These are phyloP conservation scores for Lodderomyces theae DNA, from an alignment of 1,139 yeast species.

Conservation along the genomic window DNA sequence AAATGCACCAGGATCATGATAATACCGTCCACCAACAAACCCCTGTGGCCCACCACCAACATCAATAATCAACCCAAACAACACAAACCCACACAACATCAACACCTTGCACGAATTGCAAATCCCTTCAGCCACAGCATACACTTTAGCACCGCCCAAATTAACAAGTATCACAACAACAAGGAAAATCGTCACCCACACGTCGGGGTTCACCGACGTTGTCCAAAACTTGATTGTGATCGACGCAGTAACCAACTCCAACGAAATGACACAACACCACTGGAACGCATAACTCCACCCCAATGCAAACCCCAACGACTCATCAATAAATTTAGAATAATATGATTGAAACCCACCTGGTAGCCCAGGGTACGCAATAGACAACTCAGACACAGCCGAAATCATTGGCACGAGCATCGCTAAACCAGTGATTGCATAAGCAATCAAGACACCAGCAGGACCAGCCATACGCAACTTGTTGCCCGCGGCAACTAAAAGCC, in stretches of 20 bases:
- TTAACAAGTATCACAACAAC: conserved; percentile 27
- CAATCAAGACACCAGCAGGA: conserved; percentile 35
- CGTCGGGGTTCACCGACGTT: conserved; percentile 27
- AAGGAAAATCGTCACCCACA: conserved; percentile 32
- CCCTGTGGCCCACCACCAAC: conserved; percentile 34
- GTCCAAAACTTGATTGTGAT: conserved; percentile 35
- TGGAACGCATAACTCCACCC: conserved; percentile 43
- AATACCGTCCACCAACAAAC: conserved; percentile 33
- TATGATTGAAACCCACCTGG: conserved; percentile 41
- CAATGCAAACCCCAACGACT: conserved; percentile 40
- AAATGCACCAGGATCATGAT: conserved; percentile 28
- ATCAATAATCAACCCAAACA: conserved; percentile 29
- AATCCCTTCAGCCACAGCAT: conserved; percentile 32
- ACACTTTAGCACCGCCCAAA: conserved; percentile 33
- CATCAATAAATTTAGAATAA: conserved; percentile 37
- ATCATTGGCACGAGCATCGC: conserved; percentile 32
- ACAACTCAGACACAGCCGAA: conserved; percentile 34
- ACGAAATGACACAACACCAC: conserved; percentile 38
- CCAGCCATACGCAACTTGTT: conserved; percentile 33
- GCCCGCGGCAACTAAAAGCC: conserved; percentile 40
- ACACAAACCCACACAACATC: conserved; percentile 32
- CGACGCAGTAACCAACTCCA: conserved; percentile 40
- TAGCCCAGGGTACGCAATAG: conserved; percentile 35
- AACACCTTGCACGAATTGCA: conserved; percentile 30
- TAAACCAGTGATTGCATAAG: conserved; percentile 31